These are phyloP conservation scores for Botrytis medusae DNA, from an alignment of 2,329 filamentous ascomycete species.

Conservation along the genomic window DNA sequence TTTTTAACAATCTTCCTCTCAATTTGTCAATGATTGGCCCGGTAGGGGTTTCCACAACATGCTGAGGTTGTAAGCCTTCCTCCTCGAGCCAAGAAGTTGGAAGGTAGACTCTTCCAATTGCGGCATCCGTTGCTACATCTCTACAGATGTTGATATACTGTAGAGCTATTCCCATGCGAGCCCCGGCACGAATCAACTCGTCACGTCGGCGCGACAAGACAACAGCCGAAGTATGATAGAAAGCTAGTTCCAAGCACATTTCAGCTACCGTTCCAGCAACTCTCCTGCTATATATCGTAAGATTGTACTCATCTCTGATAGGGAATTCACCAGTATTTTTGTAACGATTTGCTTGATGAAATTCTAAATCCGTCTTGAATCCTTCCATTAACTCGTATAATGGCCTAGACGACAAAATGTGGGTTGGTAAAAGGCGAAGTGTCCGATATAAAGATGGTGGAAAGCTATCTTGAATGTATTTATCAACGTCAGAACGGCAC, in stretches of 20 bases:
- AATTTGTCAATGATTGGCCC: slow-evolving; percentile 50
- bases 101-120: slow-evolving; percentile 66
- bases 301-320: slow-evolving; percentile 57
- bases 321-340: slow-evolving; percentile 46
- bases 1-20: slow-evolving; percentile 54
- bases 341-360: slow-evolving; percentile 40
- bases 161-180: slow-evolving; percentile 69
- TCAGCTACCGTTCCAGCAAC: slow-evolving; percentile 74
- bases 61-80: slow-evolving; percentile 52
- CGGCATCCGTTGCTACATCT: slow-evolving; percentile 67
- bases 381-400: slow-evolving; percentile 65
- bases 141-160: slow-evolving; percentile 77
- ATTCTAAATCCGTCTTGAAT: slow-evolving; percentile 66
- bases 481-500: slow-evolving; percentile 26
- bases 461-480: slow-evolving; percentile 33
- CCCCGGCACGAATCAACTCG: slow-evolving; percentile 55
- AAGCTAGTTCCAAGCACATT: slow-evolving; percentile 65
- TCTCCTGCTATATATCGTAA: slow-evolving; percentile 63
- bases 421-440: slow-evolving; percentile 57
- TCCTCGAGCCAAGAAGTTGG: slow-evolving; percentile 63
- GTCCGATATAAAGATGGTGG: slow-evolving; percentile 44
- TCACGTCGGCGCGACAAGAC: slow-evolving; percentile 38
- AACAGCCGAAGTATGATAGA: slow-evolving; percentile 49
- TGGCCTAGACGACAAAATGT: slow-evolving; percentile 56
- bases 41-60: slow-evolving; percentile 54